Evolutionary conservation across 257 asterid species (phyloP).

Genomic region (Linaria vulgaris): DNA sequence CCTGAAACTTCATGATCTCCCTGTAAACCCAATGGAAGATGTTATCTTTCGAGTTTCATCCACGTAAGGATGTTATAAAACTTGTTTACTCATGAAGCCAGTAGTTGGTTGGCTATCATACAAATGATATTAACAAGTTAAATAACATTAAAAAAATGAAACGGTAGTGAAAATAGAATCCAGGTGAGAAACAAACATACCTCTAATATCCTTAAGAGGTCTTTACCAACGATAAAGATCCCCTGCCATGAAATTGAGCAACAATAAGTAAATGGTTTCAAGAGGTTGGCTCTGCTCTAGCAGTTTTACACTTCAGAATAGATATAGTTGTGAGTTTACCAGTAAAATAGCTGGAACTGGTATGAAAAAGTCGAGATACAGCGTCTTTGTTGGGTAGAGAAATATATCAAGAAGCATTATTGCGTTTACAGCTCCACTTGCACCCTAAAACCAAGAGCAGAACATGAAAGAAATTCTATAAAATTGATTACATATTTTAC

Average conservation of each 20-base stretch:
- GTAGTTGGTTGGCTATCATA: not conserved
- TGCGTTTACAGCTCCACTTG: slow-evolving; percentile 97
- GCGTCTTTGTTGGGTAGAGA: slow-evolving; percentile 63
- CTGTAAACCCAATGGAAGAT: slow-evolving; percentile 35
- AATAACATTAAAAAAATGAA: not conserved
- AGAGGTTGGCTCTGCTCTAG: not conserved
- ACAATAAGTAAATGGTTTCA: slow-evolving; percentile 15
- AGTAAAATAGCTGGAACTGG: slow-evolving; percentile 85
- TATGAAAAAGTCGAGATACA: slow-evolving; percentile 53
- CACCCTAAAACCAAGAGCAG: slow-evolving; percentile 57
- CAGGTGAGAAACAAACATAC: slow-evolving; percentile 35
- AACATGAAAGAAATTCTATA: not conserved
- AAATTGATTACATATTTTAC: no score
- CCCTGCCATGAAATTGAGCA: slow-evolving; percentile 51
- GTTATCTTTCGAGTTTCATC: not conserved
- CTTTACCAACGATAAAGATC: slow-evolving; percentile 61
- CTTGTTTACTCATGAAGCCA: not conserved
- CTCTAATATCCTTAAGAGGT: slow-evolving; percentile 58
- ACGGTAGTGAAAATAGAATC: not conserved
- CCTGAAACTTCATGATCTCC: slow-evolving; percentile 68
- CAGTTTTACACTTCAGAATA: not conserved
- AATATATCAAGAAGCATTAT: slow-evolving; percentile 85
- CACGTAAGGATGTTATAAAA: not conserved
- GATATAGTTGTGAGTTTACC: slow-evolving; percentile 33
- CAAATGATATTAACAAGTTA: not conserved